Evolutionary conservation across 2,329 filamentous ascomycete species (phyloP).

Genomic region (Penicillium sp.): DNA sequence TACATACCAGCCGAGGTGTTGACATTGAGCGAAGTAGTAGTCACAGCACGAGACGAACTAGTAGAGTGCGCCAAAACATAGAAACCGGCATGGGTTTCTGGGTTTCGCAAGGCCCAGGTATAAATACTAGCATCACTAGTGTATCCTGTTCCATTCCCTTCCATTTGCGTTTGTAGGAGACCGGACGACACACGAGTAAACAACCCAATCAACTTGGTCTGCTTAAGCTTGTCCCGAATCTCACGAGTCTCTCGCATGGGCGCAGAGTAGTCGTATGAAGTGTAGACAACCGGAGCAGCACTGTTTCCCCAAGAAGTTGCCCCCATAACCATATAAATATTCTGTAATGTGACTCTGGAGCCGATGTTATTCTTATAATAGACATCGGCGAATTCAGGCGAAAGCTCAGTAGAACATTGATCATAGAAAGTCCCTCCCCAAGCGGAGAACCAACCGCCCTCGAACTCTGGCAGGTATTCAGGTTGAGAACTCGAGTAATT

Average conservation of each 20-base stretch:
- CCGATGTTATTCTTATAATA: slow-evolving; percentile 59
- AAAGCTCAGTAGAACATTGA: slow-evolving; percentile 49
- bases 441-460: slow-evolving; percentile 55
- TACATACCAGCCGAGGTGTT: slow-evolving; percentile 49
- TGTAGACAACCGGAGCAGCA: slow-evolving; percentile 53
- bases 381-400: slow-evolving; percentile 52
- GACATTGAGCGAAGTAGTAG: slow-evolving; percentile 50
- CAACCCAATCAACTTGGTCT: slow-evolving; percentile 56
- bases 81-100: slow-evolving; percentile 52
- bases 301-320: slow-evolving; percentile 58
- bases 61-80: slow-evolving; percentile 51
- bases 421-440: slow-evolving; percentile 57
- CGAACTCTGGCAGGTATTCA: slow-evolving; percentile 54
- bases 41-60: slow-evolving; percentile 47
- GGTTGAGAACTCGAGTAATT: slow-evolving; percentile 55
- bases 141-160: slow-evolving; percentile 56
- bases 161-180: slow-evolving; percentile 54
- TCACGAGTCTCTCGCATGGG: slow-evolving; percentile 56
- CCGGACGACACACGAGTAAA: slow-evolving; percentile 55
- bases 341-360: slow-evolving; percentile 51
- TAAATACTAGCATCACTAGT: slow-evolving; percentile 45
- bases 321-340: slow-evolving; percentile 56
- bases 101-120: slow-evolving; percentile 55
- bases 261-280: slow-evolving; percentile 49
- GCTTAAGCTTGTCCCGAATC: slow-evolving; percentile 53